These are phyloP conservation scores for Cyberlindnera euphorbiae DNA, from an alignment of 805 yeast species.

Conservation along the genomic window DNA sequence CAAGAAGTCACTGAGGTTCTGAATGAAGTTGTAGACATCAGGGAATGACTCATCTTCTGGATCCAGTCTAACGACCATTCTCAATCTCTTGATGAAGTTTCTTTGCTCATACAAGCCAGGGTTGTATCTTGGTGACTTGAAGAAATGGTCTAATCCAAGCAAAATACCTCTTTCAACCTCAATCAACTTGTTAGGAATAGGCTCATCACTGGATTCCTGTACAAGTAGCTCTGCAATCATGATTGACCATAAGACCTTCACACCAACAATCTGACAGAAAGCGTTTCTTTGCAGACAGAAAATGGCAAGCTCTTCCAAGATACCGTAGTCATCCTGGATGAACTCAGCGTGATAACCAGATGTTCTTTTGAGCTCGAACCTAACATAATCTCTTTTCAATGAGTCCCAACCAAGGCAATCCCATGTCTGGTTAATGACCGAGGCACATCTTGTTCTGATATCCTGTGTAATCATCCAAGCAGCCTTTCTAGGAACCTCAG, in stretches of 20 bases:
- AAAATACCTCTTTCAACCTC: conserved; percentile 62
- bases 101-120: conserved; percentile 54
- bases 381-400: conserved; percentile 43
- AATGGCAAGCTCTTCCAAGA: conserved; percentile 59
- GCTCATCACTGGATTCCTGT: conserved; percentile 54
- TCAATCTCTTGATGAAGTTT: conserved; percentile 46
- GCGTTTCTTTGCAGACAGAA: conserved; percentile 65
- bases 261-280: conserved; percentile 57
- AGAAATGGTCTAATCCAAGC: conserved; percentile 59
- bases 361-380: conserved; percentile 57
- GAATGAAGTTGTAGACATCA: conserved; percentile 45
- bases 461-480: conserved; percentile 59
- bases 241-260: conserved; percentile 64
- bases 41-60: conserved; percentile 59
- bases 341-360: conserved; percentile 73
- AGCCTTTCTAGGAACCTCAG: conserved; percentile 70
- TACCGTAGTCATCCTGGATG: conserved; percentile 50
- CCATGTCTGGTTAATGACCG: conserved; percentile 62
- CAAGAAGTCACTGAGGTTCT: conserved; percentile 55
- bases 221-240: conserved; percentile 61
- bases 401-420: conserved; percentile 63
- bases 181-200: conserved; percentile 46
- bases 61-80: conserved; percentile 47
- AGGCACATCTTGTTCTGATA: conserved; percentile 55
- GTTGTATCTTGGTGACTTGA: conserved; percentile 49